Base-by-base conservation (phyloP, 2,329 filamentous ascomycete species). In the Penicillium brasilianum region DNA sequence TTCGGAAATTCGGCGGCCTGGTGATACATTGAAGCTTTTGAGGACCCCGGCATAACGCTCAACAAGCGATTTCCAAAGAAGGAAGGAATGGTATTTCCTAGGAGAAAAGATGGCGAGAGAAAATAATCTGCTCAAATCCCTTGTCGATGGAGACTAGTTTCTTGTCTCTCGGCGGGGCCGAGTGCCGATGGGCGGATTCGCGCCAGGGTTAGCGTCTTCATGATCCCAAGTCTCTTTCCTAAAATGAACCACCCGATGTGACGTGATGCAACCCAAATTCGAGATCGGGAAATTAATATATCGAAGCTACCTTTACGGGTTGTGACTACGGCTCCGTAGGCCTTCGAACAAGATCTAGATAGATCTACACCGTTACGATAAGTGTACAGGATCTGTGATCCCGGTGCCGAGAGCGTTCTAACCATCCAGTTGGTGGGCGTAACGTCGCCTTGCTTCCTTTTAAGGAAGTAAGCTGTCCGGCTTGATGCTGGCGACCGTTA, bases 231-330 rank as follows among this genome's bases (percentile, higher is more conserved):
- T 61, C 61, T 64, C 62, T 63, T 66, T 64, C 66, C 63, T 56
- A 63, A 63, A 63, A 61, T 28, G 54, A 57, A 62, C 59, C 57
- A 61, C 52, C 25, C 58, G 65, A 66, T 71, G 52, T 61, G 54
- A 66, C 66, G 61, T 66, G 60, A 70, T 67, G 68, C 67, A 71
- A 70, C 66, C 65, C 59, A 64, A 64, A 68, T 63, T 61, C 52
- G 48, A 58, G 30, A 34, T 52, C 65, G 67, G 64, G 67, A 66
- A 64, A 64, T 67, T 64, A 34, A 37, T 32, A 28, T 6, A 3
- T 28, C 6, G 25, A 28, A 28, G 3, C 25, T 28, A 28, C 25
- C 25, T 28, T 3, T 6, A 28, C 25, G 25, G 25, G 25, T 28
- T 28, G 25, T 28, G 25, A 3, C 3, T 28, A 28, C 25, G 6